Percentiles rank a stretch among this genome's conserved stretches.
phyloP scores from a whole-genome alignment of 2,329 filamentous ascomycete species.

The Exophiala mesophila region DNA sequence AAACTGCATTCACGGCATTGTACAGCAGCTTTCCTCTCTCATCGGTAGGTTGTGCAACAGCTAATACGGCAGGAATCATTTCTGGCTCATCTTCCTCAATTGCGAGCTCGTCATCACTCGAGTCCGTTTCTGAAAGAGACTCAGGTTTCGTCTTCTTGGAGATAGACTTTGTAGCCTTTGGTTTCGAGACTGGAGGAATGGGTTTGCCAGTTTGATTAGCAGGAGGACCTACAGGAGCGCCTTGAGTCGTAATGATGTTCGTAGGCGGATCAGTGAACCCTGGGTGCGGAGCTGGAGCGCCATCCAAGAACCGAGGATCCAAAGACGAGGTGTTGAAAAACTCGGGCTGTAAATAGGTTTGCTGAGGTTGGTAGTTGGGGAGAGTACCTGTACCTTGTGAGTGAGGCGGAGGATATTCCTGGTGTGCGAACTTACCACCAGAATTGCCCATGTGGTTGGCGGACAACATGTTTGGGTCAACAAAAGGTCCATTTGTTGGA shows the following conservation, averaged over 20 bases:
- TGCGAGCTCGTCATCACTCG: constrained; percentile 38
- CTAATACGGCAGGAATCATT: constrained; percentile 50
- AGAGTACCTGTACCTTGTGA: constrained; percentile 9
- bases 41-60: constrained; percentile 49
- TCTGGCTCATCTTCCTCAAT: constrained; percentile 51
- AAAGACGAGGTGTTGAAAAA: constrained; percentile 17
- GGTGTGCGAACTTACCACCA: constrained; percentile 5
- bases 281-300: no score
- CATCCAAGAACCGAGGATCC: constrained; percentile 22
- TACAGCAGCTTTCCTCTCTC: constrained; percentile 47
- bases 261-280: no score
- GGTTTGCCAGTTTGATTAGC: no score
- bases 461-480: constrained; percentile 24
- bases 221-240: constrained; percentile 6
- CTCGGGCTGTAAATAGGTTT: constrained; percentile 9
- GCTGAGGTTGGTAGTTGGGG: constrained; percentile 13
- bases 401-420: not conserved
- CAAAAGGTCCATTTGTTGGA: constrained; percentile 13
- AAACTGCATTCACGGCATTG: constrained; percentile 58
- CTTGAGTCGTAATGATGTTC: constrained; percentile 7
- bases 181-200: no score
- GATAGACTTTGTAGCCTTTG: constrained; percentile 24
- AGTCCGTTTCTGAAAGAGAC: constrained; percentile 46
- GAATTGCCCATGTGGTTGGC: constrained; percentile 13
- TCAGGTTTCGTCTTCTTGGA: constrained; percentile 17